Evolutionary conservation across 2,329 filamentous ascomycete genomes (phyloP).

Genomic region (Geosmithia morbida): DNA sequence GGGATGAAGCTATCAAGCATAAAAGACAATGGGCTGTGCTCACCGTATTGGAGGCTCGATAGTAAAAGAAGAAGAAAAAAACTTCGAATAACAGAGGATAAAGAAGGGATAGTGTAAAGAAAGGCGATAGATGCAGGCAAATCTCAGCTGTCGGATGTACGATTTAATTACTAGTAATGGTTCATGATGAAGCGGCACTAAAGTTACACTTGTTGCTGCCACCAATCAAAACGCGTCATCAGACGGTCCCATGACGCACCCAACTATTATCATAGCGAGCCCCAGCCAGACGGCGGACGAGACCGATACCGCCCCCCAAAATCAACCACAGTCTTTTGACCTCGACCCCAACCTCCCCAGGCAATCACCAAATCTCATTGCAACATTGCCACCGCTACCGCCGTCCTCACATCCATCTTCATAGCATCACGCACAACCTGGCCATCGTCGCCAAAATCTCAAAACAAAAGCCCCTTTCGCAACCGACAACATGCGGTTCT

Average conservation of each 20-base stretch:
- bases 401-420: background rate
- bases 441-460: background rate
- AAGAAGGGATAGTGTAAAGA: background rate
- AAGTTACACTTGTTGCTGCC: background rate
- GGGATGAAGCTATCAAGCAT: background rate
- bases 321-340: background rate
- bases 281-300: background rate
- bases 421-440: background rate
- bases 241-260: constrained; percentile 21
- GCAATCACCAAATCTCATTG: background rate
- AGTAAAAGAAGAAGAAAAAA: background rate
- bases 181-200: too few relatives aligned
- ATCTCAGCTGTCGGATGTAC: too few relatives aligned
- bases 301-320: background rate
- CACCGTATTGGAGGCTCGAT: background rate
- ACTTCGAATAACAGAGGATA: background rate
- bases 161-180: too few relatives aligned
- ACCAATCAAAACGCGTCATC: constrained; percentile 9
- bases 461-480: background rate
- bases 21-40: background rate
- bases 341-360: background rate
- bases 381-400: background rate
- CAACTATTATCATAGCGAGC: background rate
- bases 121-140: too few relatives aligned
- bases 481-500: constrained; percentile 16